Conservation (phyloP, 1,284 basidiomycete species). For the Trametes pubescens region DNA sequence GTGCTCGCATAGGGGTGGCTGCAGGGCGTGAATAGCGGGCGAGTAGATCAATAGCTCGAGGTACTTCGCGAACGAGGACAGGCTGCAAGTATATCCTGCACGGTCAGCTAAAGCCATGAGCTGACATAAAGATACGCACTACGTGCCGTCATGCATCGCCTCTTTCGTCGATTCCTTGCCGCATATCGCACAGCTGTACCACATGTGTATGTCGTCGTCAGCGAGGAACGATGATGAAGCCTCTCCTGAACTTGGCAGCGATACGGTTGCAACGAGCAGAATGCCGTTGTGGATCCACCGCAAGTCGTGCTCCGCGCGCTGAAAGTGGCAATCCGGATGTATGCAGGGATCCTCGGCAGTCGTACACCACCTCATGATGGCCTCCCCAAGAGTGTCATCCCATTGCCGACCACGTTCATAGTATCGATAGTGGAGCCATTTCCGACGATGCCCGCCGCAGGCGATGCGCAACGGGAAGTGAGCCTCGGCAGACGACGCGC, state of each 20-base stretch:
- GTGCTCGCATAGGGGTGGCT: constrained; percentile 60
- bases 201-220: constrained; percentile 52
- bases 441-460: constrained; percentile 49
- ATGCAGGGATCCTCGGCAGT: constrained; percentile 50
- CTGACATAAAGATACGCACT: constrained; percentile 49
- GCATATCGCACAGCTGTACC: constrained; percentile 66
- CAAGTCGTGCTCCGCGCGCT: constrained; percentile 54
- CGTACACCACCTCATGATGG: constrained; percentile 46
- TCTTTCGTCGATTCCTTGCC: constrained; percentile 47
- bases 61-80: constrained; percentile 71
- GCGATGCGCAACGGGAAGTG: constrained; percentile 24
- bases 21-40: constrained; percentile 49
- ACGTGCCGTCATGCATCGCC: constrained; percentile 62
- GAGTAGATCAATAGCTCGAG: constrained; percentile 74
- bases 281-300: constrained; percentile 59
- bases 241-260: constrained; percentile 7
- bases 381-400: constrained; percentile 56
- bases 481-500: constrained; percentile 30
- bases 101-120: constrained; percentile 5
- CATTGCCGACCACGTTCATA: constrained; percentile 45
- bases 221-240: constrained; percentile 2
- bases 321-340: constrained; percentile 50
- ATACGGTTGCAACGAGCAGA: constrained; percentile 50
- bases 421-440: constrained; percentile 59
- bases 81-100: constrained; percentile 36